phyloP scores from a whole-genome alignment of 2,329 filamentous ascomycete genomes.

The Colletotrichum echinochloae region DNA sequence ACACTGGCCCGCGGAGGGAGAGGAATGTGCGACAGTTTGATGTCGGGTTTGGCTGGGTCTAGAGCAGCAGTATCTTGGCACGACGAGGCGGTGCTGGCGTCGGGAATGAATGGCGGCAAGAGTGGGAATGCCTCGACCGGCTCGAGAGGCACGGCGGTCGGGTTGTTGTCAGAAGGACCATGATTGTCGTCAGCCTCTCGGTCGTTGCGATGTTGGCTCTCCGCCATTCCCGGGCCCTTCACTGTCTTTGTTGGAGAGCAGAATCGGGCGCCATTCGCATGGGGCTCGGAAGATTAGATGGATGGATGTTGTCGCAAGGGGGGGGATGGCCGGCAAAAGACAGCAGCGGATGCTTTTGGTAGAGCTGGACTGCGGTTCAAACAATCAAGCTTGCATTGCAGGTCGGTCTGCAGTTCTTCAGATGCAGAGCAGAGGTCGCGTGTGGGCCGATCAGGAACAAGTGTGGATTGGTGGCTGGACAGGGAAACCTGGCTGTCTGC shows the following conservation, averaged over 20 bases:
- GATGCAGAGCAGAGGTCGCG: constrained; percentile 19
- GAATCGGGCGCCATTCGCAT: constrained; percentile 35
- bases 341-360: not conserved
- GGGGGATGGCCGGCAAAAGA: not conserved
- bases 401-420: constrained; percentile 39
- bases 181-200: constrained; percentile 28
- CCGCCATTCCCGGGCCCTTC: constrained; percentile 38
- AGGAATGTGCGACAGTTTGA: constrained; percentile 36
- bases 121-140: constrained; percentile 31
- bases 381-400: constrained; percentile 33
- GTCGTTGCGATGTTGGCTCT: constrained; percentile 14
- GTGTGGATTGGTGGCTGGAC: constrained; percentile 15
- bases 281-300: not conserved
- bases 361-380: constrained; percentile 8
- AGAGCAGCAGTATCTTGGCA: not conserved
- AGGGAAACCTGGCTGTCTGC: constrained; percentile 11
- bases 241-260: constrained; percentile 20
- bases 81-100: not conserved
- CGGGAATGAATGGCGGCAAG: constrained; percentile 32
- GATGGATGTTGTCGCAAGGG: not conserved
- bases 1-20: constrained; percentile 29
- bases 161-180: constrained; percentile 11
- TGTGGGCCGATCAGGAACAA: constrained; percentile 12
- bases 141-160: constrained; percentile 14
- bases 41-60: constrained; percentile 25